phyloP scores from a whole-genome alignment of 208 protist genomes.

The Porcisia hertigi region DNA sequence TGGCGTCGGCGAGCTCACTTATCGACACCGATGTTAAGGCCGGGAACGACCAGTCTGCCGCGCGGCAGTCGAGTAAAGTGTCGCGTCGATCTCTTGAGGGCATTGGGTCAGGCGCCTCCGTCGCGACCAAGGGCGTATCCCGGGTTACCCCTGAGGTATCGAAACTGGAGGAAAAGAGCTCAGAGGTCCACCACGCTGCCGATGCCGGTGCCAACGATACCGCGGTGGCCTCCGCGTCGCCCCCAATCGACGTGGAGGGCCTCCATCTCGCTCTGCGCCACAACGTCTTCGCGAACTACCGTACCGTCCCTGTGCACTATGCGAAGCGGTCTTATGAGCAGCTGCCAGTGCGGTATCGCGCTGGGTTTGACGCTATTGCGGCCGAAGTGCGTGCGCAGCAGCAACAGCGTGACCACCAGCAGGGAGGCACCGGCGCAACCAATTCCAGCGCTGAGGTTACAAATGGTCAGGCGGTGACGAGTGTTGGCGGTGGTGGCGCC shows the following conservation, averaged over 20 bases:
- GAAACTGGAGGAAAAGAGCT: background rate
- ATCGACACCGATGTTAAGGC: background rate
- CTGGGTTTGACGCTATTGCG: constrained; percentile 59
- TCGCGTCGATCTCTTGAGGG: background rate
- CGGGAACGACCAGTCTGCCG: background rate
- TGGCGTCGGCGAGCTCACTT: background rate
- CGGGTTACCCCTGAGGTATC: background rate
- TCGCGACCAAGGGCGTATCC: background rate
- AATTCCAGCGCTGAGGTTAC: background rate
- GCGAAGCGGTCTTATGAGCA: constrained; percentile 40
- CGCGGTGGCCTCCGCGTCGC: background rate
- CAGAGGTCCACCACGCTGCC: background rate
- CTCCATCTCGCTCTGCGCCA: constrained; percentile 10
- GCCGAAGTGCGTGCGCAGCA: constrained; percentile 23
- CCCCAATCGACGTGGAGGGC: constrained; percentile 7
- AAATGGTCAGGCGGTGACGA: background rate
- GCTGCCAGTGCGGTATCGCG: constrained; percentile 47
- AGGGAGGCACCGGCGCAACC: background rate
- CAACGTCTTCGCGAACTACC: constrained; percentile 71
- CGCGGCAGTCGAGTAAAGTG: background rate
- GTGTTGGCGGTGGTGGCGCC: constrained; percentile 1
- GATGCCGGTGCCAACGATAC: background rate
- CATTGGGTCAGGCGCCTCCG: background rate
- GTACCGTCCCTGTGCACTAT: constrained; percentile 42
- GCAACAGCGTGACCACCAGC: constrained; percentile 6